Evolutionary conservation across 2,329 filamentous ascomycete genomes (phyloP).

Genomic region (Salinomyces thailandicus): DNA sequence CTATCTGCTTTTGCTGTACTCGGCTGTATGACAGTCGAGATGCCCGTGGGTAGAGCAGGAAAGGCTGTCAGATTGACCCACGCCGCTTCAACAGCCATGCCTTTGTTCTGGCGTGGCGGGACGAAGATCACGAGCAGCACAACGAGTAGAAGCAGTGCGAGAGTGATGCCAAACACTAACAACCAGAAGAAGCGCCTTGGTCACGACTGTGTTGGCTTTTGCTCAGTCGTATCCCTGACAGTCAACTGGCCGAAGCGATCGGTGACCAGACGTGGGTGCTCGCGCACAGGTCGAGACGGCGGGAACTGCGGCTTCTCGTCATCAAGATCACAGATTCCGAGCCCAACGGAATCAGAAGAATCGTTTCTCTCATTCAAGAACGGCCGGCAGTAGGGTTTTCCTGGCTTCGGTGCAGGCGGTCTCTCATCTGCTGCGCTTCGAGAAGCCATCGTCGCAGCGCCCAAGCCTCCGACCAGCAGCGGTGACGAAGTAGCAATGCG

Average conservation of each 20-base stretch:
- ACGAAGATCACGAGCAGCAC: conserved; percentile 30
- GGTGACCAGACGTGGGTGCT: conserved; percentile 6
- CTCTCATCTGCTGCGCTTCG: too few relatives aligned
- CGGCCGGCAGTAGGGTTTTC: too few relatives aligned
- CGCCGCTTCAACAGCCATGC: conserved; percentile 37
- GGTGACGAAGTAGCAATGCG: conserved; percentile 12
- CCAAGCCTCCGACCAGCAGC: conserved; percentile 7
- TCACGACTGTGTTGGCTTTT: conserved; percentile 14
- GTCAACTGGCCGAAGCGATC: conserved; percentile 23
- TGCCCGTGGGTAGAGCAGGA: conserved; percentile 75
- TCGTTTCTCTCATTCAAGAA: conserved; percentile 4
- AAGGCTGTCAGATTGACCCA: conserved; percentile 84
- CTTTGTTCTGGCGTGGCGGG: conserved; percentile 30
- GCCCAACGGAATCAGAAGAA: conserved; percentile 6
- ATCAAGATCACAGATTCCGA: conserved; percentile 8
- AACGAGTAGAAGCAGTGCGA: conserved; percentile 28
- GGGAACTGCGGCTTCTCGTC: conserved; percentile 15
- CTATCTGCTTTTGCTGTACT: conserved; percentile 54
- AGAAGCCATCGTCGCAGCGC: conserved; percentile 11
- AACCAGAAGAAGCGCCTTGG: conserved; percentile 21
- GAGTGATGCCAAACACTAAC: conserved; percentile 22
- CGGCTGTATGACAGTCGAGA: conserved; percentile 66
- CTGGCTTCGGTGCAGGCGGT: too few relatives aligned
- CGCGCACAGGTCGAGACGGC: too few relatives aligned
- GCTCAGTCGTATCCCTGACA: conserved; percentile 16